Evolutionary conservation across 2,329 filamentous ascomycete species (phyloP), one percentile per base, ranked within the genome.

Genomic region (Sclerotinia trifoliorum): DNA sequence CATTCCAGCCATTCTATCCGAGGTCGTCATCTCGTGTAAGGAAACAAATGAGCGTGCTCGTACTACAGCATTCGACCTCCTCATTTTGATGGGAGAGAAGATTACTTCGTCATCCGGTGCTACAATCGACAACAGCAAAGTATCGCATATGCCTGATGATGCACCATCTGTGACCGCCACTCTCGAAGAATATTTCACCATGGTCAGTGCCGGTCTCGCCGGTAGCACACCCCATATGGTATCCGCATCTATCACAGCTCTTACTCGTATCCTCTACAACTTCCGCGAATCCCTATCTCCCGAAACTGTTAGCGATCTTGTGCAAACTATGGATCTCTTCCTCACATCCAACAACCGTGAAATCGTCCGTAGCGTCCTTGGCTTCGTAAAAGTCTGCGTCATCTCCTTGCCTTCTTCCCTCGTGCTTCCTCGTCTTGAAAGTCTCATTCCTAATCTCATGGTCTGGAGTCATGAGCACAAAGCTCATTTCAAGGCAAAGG

Each of bases 401-500:
- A 93, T 98, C 75, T 90, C 91, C 69, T 82, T 98, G 42, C 93
- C 94, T 0, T 86, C 88, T 52, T 87, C 90, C 7, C 83, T 96
- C 71, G 89, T 99, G 82, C 84, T 90, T 48, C 89, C 92, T 5
- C 88, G 93, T 32, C 86, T 99, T 48, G 82, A 84, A 44, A 88
- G 88, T 0, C 84, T 99, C 60, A 86, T 99, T 2, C 92, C 94
- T 4, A 96, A 96, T 79, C 83, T 98, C 26, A 92, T 98, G 84
- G 88, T 94, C 54, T 99, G 95, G 94, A 94, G 91, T 77, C 93
- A 97, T 79, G 95, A 99, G 80, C 96, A 99, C 83, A 98, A 98
- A 82, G 93, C 93, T 17, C 93, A 96, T 78, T 95, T 99, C 82
- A 93, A 94, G 76, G 90, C 92, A 62, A 99, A 98, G 83, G 94